Evolutionary conservation across 495 filamentous ascomycete genomes (phyloP).

Genomic region (Trichoderma gamsii): DNA sequence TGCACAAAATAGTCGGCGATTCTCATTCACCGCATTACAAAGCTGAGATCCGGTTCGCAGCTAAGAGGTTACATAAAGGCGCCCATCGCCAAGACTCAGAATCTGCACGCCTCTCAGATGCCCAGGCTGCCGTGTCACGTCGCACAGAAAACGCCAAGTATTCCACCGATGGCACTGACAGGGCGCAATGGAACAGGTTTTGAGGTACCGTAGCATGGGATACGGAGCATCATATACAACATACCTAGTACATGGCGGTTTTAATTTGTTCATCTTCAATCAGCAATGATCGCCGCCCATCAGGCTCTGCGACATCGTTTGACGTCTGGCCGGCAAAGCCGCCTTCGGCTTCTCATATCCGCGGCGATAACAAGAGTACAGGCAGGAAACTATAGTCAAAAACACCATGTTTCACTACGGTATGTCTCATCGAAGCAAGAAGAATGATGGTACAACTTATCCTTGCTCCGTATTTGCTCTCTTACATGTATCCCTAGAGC

Average conservation of each 20-base stretch:
- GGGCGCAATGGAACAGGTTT: neutral
- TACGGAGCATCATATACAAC: neutral
- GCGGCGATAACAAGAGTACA: neutral
- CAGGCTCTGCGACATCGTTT: neutral
- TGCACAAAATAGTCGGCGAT: too few species aligned
- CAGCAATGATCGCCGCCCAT: neutral
- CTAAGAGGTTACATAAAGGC: neutral
- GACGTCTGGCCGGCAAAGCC: neutral
- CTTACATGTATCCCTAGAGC: neutral
- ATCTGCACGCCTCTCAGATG: neutral
- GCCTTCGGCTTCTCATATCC: neutral
- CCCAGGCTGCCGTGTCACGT: neutral
- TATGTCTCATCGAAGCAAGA: neutral
- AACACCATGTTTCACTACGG: neutral
- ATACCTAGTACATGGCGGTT: neutral
- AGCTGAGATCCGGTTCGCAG: neutral
- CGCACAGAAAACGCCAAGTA: too few species aligned
- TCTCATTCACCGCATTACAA: too few species aligned
- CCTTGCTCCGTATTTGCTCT: neutral
- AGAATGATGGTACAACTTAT: neutral
- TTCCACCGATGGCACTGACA: neutral
- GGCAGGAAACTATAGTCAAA: neutral
- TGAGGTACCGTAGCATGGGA: neutral
- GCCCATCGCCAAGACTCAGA: neutral
- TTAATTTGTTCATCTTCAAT: neutral